These are phyloP conservation scores for Litchi chinensis DNA, from an alignment of 345 rosid species.

Conservation along the genomic window DNA sequence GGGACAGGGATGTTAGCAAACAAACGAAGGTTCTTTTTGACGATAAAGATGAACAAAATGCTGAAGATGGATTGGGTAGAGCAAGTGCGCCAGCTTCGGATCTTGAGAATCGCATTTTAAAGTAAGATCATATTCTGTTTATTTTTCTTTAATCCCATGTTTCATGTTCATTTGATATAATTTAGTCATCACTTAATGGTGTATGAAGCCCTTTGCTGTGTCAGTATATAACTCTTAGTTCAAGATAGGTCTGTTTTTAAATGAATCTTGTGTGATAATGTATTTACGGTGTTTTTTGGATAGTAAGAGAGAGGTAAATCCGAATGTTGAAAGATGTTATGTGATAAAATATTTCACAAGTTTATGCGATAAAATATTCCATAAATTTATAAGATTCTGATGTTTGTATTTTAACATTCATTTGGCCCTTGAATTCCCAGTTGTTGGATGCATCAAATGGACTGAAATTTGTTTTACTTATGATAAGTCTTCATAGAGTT, in stretches of 20 bases:
- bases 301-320: not conserved
- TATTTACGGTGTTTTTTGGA: not conserved
- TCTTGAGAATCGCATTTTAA: slow-evolving; percentile 64
- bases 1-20: slow-evolving; percentile 36
- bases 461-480: not conserved
- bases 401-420: not conserved
- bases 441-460: not conserved
- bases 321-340: not conserved
- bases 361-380: not conserved
- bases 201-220: not conserved
- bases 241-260: not conserved
- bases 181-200: not conserved
- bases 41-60: slow-evolving; percentile 36
- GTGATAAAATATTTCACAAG: too few relatives aligned
- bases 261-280: not conserved
- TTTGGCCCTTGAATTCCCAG: not conserved
- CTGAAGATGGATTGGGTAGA: slow-evolving; percentile 38
- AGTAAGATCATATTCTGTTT: slow-evolving; percentile 47
- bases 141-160: not conserved
- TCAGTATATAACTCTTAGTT: not conserved
- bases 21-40: slow-evolving; percentile 25
- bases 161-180: not conserved
- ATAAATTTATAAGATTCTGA: not conserved
- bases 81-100: slow-evolving; percentile 38
- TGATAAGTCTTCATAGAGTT: not conserved